These are phyloP conservation scores for Dryadomyces sulphureus DNA, from an alignment of 2,329 filamentous ascomycete genomes.

Conservation along the genomic window DNA sequence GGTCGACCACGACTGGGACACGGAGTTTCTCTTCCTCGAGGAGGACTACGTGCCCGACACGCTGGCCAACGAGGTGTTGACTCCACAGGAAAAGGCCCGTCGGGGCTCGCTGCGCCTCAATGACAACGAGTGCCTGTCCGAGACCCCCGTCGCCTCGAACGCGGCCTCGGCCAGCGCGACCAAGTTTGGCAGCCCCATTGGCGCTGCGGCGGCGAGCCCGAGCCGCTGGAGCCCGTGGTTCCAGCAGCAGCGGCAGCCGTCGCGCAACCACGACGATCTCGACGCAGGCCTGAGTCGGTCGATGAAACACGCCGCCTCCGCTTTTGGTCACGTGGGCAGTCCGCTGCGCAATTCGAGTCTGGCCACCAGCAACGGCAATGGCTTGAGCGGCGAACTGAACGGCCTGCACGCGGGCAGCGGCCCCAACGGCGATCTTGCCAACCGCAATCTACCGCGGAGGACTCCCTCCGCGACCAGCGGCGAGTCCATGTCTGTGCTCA, in stretches of 20 bases:
- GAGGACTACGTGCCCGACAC: conserved; percentile 76
- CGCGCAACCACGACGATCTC: conserved; percentile 31
- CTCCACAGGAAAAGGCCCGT: conserved; percentile 51
- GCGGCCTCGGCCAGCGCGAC: conserved; percentile 17
- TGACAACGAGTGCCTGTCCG: conserved; percentile 19
- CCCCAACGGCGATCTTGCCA: conserved; percentile 6
- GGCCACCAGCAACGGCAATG: conserved; percentile 28
- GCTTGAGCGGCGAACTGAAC: conserved; percentile 14
- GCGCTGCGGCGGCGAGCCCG: conserved; percentile 30
- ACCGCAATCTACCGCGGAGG: background rate
- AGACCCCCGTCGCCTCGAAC: conserved; percentile 26
- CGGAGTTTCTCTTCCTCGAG: conserved; percentile 60
- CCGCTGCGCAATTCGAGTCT: conserved; percentile 49
- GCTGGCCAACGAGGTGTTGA: conserved; percentile 46
- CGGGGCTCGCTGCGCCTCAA: conserved; percentile 41
- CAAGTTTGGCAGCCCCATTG: conserved; percentile 44
- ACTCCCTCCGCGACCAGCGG: conserved; percentile 23
- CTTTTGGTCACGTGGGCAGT: conserved; percentile 51
- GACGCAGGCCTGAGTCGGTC: conserved; percentile 16
- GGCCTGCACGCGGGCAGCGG: conserved; percentile 6
- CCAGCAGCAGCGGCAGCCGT: conserved; percentile 25
- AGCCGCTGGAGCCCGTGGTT: conserved; percentile 44
- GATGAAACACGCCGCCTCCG: conserved; percentile 33
- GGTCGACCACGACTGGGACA: conserved; percentile 49
- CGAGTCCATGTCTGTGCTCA: conserved; percentile 42